A percentile compares a stretch with the other conserved stretches of the same genome.
phyloP scores from a whole-genome alignment of 208 protist genomes.

The Vickermania ingenoplastis region DNA sequence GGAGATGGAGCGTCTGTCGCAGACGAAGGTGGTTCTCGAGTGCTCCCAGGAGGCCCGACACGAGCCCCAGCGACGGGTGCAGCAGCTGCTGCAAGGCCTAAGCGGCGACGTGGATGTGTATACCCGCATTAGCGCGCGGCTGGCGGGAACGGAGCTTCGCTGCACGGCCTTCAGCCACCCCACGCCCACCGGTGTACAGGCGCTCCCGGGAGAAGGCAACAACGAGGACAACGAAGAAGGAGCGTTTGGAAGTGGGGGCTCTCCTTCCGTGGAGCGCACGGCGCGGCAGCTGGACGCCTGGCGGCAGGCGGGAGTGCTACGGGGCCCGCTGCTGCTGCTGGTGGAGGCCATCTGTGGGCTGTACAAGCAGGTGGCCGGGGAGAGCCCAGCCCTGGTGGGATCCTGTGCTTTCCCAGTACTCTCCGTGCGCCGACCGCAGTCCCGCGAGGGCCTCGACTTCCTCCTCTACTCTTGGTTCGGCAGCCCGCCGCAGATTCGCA shows the following conservation, averaged over 20 bases:
- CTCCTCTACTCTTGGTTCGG: constrained; percentile 58
- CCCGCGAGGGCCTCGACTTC: constrained; percentile 35
- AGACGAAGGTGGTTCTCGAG: not conserved
- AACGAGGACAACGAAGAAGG: constrained; percentile 23
- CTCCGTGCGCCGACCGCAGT: constrained; percentile 10
- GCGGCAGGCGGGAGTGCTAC: not conserved
- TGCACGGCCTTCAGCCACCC: not conserved
- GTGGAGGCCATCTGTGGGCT: constrained; percentile 18
- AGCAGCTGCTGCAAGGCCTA: constrained; percentile 17
- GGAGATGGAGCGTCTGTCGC: not conserved
- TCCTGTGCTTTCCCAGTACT: constrained; percentile 12
- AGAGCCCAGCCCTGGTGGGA: not conserved
- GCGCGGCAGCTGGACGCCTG: constrained; percentile 2
- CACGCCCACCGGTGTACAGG: constrained; percentile 1
- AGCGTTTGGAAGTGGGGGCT: constrained; percentile 25
- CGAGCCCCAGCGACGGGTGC: constrained; percentile 25
- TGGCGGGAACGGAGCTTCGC: not conserved
- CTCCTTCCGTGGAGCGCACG: constrained; percentile 1
- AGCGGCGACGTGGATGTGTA: constrained; percentile 36
- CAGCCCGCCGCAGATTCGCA: constrained; percentile 38
- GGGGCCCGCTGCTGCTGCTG: constrained; percentile 21
- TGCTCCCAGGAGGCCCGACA: constrained; percentile 22
- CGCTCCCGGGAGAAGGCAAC: constrained; percentile 30
- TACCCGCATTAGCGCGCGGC: not conserved
- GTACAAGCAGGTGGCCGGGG: constrained; percentile 13